Base-by-base conservation (phyloP, 345 rosid species). In the Populus pruinosa region DNA sequence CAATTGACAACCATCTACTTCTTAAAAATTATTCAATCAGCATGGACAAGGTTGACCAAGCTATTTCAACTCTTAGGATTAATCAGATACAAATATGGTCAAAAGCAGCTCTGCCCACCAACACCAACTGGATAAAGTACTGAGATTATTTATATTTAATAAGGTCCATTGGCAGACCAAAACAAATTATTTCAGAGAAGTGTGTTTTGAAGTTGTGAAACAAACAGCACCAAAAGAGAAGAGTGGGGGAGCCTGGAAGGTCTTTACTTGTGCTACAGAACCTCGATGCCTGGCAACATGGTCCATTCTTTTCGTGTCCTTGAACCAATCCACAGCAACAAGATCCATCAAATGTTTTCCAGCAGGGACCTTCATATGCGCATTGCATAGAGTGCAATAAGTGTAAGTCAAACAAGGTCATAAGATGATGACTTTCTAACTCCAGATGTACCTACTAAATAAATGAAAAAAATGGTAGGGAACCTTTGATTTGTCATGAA, bases 261-360 rank as follows among this genome's bases (percentile, higher is more conserved):
- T 70, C 39, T 86, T 84, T 90, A 90, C 99, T 88, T 96, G 96
- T 62, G 94, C 95, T 10, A 97, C 97, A 78, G 98, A 96, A 78
- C 96, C 99, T 78, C 88, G 91, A 75, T 92, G 93, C 84, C 95
- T 87, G 67, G 90, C 94, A 47, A 93, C 98, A 86, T 96, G 97
- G 82, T 96, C 99, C 88, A 96, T 93, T 87, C 95, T 89, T 89
- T 90, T 96, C 21, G 90, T 83, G 80, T 93, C 98, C 84, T 96
- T 96, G 86, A 92, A 96, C 99, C 99, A 96, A 85, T 96, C 99
- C 38, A 96, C 98, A 61, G 99, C 98, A 70, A 96, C 96, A 14
- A 96, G 99, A 87, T 96, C 98, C 99, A 93, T 90, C 70, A 92
- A 87, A 84, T 88, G 98, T 80, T 93, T 96, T 82, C 97, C 98